Conservation (phyloP, 352 stramenopile species). For the Globisporangium irregulare region DNA sequence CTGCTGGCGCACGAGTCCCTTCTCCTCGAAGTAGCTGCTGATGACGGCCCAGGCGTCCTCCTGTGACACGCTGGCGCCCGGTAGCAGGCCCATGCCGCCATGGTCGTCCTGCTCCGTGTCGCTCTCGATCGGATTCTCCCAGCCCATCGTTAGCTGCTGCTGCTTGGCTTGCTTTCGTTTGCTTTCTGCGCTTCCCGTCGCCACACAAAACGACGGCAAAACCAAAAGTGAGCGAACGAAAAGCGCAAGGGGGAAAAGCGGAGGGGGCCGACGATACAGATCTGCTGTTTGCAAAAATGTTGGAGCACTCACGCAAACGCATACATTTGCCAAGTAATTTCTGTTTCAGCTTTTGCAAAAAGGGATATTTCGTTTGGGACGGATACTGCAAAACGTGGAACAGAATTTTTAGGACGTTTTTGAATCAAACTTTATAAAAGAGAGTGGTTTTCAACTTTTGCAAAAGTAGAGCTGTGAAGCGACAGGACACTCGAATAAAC, state of each 20-base stretch:
- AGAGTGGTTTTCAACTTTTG: too few relatives aligned
- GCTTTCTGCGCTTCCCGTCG: constrained; percentile 10
- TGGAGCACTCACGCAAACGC: too few relatives aligned
- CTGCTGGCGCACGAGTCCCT: constrained; percentile 99
- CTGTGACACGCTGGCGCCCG: constrained; percentile 91
- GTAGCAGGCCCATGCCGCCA: constrained; percentile 44
- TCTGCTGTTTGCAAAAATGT: too few relatives aligned
- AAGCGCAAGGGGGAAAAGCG: background rate
- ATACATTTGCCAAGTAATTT: too few relatives aligned
- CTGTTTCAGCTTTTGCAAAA: too few relatives aligned
- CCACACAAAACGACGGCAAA: constrained; percentile 24
- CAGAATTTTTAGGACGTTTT: too few relatives aligned
- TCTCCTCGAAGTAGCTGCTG: constrained; percentile 99
- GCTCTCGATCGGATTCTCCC: constrained; percentile 66
- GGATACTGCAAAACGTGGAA: too few relatives aligned
- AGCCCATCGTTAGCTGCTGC: constrained; percentile 40
- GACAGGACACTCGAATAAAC: background rate
- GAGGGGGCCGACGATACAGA: too few relatives aligned
- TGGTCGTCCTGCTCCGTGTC: constrained; percentile 48
- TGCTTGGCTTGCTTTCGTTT: background rate
- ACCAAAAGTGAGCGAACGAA: constrained; percentile 25
- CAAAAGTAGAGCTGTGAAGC: too few relatives aligned
- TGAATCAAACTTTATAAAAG: too few relatives aligned
- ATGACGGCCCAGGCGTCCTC: constrained; percentile 99
- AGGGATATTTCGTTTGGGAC: too few relatives aligned